Evolutionary conservation across 225 moss, liverwort and hornwort species (phyloP).

Genomic region (Straminergon stramineum): DNA sequence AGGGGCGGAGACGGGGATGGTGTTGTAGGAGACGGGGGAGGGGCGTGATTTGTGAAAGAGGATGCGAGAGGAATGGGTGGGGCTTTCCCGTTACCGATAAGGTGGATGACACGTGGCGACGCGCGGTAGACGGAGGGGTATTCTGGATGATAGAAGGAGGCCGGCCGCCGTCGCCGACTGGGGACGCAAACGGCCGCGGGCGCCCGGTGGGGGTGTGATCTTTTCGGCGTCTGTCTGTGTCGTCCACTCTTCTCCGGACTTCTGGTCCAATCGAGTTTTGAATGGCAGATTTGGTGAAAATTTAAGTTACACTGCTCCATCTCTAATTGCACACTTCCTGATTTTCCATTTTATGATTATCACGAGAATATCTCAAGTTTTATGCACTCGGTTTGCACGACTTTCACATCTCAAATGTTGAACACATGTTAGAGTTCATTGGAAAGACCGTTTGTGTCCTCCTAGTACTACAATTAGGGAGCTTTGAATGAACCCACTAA

Average conservation of each 20-base stretch:
- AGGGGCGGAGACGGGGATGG: neutral
- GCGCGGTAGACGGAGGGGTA: neutral
- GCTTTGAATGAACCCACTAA: too few species aligned
- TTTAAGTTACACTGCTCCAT: neutral
- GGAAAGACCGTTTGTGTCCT: neutral
- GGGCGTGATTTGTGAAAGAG: conserved; percentile 7
- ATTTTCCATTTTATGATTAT: too few species aligned
- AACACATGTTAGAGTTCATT: neutral
- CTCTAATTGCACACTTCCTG: neutral
- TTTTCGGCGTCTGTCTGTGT: neutral
- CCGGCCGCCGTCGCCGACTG: neutral
- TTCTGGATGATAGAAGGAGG: conserved; percentile 5
- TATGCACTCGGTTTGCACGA: neutral
- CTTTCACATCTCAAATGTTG: neutral
- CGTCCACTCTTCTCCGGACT: neutral
- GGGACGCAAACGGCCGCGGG: neutral
- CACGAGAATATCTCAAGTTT: neutral
- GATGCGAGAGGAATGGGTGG: neutral
- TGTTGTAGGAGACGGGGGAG: neutral
- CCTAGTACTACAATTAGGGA: neutral
- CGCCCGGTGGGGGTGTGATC: neutral
- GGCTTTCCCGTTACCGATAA: conserved; percentile 2
- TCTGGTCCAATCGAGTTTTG: neutral
- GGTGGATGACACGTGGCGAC: neutral
- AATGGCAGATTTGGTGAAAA: neutral